Percentiles rank a stretch among this genome's conserved stretches.
phyloP scores from a whole-genome alignment of 768 basidiomycete genomes.

The Boletus coccyginus region DNA sequence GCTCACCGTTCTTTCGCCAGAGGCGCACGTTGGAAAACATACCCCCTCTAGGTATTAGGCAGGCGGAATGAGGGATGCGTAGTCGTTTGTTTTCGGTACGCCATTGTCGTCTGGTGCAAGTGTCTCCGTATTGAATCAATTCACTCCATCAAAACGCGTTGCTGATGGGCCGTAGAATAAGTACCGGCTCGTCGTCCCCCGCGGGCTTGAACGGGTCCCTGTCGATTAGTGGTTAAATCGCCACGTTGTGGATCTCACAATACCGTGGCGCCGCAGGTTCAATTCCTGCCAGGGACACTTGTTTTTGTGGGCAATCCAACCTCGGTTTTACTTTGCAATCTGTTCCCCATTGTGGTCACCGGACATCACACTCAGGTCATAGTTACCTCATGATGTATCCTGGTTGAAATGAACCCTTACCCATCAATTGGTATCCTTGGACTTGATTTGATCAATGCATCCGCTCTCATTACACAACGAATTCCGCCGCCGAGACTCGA shows the following conservation, averaged over 20 bases:
- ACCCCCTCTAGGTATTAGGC: no score
- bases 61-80: no score
- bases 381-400: neutral
- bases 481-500: neutral
- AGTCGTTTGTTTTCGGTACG: no score
- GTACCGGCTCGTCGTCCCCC: neutral
- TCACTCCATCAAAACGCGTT: no score
- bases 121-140: no score
- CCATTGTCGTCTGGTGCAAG: no score
- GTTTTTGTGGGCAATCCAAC: conserved; percentile 7
- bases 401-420: neutral
- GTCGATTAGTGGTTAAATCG: conserved; percentile 45
- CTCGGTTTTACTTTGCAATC: neutral
- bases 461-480: neutral
- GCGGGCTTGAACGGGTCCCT: conserved; percentile 28
- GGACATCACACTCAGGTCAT: neutral
- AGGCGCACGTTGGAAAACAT: no score
- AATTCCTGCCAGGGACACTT: conserved; percentile 36
- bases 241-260: conserved; percentile 38
- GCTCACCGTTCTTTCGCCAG: no score
- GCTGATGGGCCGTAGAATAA: no score
- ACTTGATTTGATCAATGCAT: neutral
- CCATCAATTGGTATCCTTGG: neutral
- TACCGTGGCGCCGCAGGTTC: conserved; percentile 38
- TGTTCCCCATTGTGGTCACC: neutral